Conservation (phyloP, 2,329 filamentous ascomycete species). For the Colletotrichum salicis region DNA sequence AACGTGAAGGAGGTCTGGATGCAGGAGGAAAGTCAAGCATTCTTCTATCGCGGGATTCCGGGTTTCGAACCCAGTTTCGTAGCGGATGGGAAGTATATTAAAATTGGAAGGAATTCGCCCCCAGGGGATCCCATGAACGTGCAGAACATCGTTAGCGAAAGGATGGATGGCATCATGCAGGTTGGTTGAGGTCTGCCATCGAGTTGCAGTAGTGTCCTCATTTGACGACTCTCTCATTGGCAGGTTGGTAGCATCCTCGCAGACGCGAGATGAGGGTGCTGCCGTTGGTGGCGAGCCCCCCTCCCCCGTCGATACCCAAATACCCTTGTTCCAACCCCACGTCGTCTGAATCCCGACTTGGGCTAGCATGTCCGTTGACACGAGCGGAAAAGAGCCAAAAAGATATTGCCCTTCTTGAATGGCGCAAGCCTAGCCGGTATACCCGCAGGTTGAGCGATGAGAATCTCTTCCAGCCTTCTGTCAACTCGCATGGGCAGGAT, state of each 20-base stretch:
- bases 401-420: background rate
- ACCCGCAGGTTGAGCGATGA: background rate
- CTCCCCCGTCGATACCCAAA: background rate
- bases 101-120: background rate
- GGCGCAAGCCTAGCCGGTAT: background rate
- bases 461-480: background rate
- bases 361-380: background rate
- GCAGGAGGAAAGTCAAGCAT: background rate
- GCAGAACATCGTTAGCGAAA: conserved; percentile 13
- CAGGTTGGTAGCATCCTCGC: background rate
- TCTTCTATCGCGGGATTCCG: background rate
- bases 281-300: conserved; percentile 12
- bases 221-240: conserved; percentile 10
- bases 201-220: conserved; percentile 14
- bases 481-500: background rate
- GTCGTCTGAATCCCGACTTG: background rate
- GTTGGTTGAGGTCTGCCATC: background rate
- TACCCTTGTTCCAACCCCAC: background rate
- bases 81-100: background rate
- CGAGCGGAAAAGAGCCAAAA: background rate
- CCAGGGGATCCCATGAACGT: conserved; percentile 3
- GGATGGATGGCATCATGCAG: background rate
- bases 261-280: conserved; percentile 19
- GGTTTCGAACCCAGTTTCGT: background rate
- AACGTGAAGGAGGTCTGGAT: background rate